A percentile compares a stretch with the other conserved stretches of the same genome.
Evolutionary conservation across 1,139 yeast genomes (phyloP).

Genomic region (Groenewaldozyma auringiensis): DNA sequence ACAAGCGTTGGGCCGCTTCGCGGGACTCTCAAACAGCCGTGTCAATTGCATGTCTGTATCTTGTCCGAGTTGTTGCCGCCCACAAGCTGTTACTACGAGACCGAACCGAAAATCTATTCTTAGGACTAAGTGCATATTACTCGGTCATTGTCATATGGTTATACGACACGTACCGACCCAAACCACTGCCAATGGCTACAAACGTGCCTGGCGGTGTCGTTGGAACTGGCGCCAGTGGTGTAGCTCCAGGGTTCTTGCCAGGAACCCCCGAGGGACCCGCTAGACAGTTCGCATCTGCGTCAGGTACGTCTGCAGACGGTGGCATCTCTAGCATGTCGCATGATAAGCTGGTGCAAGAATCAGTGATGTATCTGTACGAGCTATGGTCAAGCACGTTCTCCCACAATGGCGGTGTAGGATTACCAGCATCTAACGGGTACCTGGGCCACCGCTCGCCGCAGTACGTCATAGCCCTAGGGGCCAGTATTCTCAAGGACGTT

Average conservation of each 20-base stretch:
- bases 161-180: slow-evolving; percentile 13
- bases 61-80: slow-evolving; percentile 22
- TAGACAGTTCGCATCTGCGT: neutral
- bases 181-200: neutral
- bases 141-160: slow-evolving; percentile 26
- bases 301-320: neutral
- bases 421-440: neutral
- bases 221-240: too few relatives aligned
- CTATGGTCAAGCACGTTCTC: slow-evolving; percentile 12
- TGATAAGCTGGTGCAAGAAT: slow-evolving; percentile 13
- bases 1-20: slow-evolving; percentile 23
- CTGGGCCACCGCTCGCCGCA: neutral
- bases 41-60: slow-evolving; percentile 21
- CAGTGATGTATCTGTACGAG: slow-evolving; percentile 16
- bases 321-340: neutral
- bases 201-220: neutral
- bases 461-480: slow-evolving; percentile 15
- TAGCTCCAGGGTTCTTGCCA: slow-evolving; percentile 1
- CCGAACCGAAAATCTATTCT: slow-evolving; percentile 18
- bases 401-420: neutral
- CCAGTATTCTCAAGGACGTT: slow-evolving; percentile 16
- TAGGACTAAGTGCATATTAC: slow-evolving; percentile 24
- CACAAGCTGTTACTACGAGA: slow-evolving; percentile 17
- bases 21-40: slow-evolving; percentile 24
- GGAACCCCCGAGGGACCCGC: neutral